Percentiles rank a stretch among this genome's conserved stretches.
phyloP scores from a whole-genome alignment of 2,329 filamentous ascomycete genomes.

The Fusarium luffae region DNA sequence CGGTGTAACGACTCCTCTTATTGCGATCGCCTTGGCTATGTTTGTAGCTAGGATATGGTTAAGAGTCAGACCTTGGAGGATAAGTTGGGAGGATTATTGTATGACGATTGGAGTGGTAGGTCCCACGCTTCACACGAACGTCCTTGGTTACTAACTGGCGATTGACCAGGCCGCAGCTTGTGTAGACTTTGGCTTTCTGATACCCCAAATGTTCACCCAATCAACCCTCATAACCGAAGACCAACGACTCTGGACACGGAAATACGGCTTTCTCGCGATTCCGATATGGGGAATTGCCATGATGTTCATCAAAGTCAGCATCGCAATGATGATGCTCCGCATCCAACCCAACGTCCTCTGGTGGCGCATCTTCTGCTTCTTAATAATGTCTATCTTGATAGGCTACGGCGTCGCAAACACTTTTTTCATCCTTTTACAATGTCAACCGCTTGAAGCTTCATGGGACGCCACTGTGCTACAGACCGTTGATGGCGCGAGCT shows the following conservation, averaged over 20 bases:
- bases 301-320: slow-evolving; percentile 28
- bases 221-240: slow-evolving; percentile 3
- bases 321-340: slow-evolving; percentile 26
- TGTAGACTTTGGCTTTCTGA: slow-evolving; percentile 10
- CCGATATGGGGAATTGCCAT: slow-evolving; percentile 19
- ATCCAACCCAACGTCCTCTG: slow-evolving; percentile 11
- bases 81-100: slow-evolving; percentile 11
- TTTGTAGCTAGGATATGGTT: slow-evolving; percentile 15
- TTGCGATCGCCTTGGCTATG: slow-evolving; percentile 4
- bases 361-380: slow-evolving; percentile 15
- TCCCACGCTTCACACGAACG: fast-evolving
- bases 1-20: neutral
- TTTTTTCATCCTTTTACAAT: slow-evolving; percentile 16
- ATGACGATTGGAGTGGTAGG: slow-evolving; percentile 11
- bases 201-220: slow-evolving; percentile 12
- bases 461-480: neutral
- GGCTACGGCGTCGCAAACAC: slow-evolving; percentile 15
- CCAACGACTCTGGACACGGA: neutral
- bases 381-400: slow-evolving; percentile 5
- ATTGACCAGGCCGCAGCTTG: neutral
- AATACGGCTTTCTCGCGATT: slow-evolving; percentile 11
- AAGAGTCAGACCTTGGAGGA: neutral
- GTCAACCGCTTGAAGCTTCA: slow-evolving; percentile 8
- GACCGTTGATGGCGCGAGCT: slow-evolving; percentile 9
- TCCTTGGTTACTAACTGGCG: neutral